Conservation (phyloP, 2,329 filamentous ascomycete genomes). For the Trichoderma koningiopsis region DNA sequence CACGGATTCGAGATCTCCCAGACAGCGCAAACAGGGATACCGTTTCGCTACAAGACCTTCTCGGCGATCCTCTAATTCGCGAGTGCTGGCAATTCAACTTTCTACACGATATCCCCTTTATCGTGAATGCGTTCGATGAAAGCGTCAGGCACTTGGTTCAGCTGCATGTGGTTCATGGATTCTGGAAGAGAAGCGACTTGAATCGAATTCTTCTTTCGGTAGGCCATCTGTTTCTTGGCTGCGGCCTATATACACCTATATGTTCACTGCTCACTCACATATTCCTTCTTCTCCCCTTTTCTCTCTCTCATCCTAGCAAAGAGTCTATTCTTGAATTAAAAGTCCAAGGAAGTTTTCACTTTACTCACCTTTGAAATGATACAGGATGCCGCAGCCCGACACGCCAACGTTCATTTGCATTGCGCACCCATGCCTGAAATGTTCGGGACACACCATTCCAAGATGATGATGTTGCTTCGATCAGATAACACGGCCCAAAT, state of each 20-base stretch:
- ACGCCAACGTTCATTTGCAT: slow-evolving; percentile 70
- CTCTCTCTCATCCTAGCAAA: neutral
- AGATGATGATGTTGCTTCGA: slow-evolving; percentile 83
- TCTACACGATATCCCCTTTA: slow-evolving; percentile 61
- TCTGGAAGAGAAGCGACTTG: slow-evolving; percentile 67
- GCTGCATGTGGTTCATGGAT: slow-evolving; percentile 62
- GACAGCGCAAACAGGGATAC: slow-evolving; percentile 64
- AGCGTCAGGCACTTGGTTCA: slow-evolving; percentile 53
- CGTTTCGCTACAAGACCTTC: slow-evolving; percentile 65
- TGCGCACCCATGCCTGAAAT: slow-evolving; percentile 78
- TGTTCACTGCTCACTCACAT: neutral
- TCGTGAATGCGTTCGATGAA: slow-evolving; percentile 56
- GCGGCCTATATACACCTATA: neutral
- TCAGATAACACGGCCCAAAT: slow-evolving; percentile 77
- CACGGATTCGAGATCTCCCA: slow-evolving; percentile 66
- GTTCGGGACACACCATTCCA: slow-evolving; percentile 83
- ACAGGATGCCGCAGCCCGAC: slow-evolving; percentile 62
- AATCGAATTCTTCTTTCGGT: slow-evolving; percentile 62
- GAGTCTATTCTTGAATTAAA: neutral
- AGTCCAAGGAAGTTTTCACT: neutral
- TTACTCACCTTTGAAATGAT: neutral
- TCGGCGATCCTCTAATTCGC: slow-evolving; percentile 73
- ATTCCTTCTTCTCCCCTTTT: neutral
- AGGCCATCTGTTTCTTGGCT: slow-evolving; percentile 29
- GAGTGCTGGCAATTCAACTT: slow-evolving; percentile 74